A percentile compares a stretch with the other conserved stretches of the same genome.
phyloP scores from a whole-genome alignment of 208 protist genomes.

The Zelonia costaricensis region DNA sequence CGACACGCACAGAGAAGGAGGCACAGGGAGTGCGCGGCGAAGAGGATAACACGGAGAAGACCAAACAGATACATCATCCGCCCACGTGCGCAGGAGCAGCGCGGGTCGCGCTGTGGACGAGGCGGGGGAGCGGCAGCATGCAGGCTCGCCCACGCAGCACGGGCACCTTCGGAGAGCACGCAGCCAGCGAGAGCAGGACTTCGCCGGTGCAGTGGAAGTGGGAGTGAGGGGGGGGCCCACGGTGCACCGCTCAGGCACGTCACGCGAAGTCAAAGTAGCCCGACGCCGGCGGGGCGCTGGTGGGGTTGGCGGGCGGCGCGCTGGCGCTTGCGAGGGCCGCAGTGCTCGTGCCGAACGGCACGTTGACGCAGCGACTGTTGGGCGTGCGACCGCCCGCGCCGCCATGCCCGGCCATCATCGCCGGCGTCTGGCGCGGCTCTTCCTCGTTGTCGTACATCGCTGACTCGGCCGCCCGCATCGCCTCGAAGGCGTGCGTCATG shows the following conservation, averaged over 20 bases:
- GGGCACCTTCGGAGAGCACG: too few species aligned
- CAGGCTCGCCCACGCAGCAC: too few species aligned
- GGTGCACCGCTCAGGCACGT: too few species aligned
- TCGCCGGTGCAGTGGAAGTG: too few species aligned
- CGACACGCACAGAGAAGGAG: too few species aligned
- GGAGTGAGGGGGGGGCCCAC: slow-evolving; percentile 1
- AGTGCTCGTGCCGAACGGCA: slow-evolving; percentile 21
- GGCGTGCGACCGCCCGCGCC: slow-evolving; percentile 25
- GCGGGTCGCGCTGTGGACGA: too few species aligned
- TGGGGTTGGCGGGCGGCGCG: background rate
- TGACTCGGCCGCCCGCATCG: slow-evolving; percentile 46
- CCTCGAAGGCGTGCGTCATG: slow-evolving; percentile 62
- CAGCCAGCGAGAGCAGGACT: too few species aligned
- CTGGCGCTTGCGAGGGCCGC: slow-evolving; percentile 2
- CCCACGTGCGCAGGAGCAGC: too few species aligned
- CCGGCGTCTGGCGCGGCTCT: background rate
- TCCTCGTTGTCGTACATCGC: slow-evolving; percentile 22
- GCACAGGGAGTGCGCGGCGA: too few species aligned
- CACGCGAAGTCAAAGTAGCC: slow-evolving; percentile 30
- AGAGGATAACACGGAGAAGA: too few species aligned
- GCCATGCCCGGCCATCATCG: background rate
- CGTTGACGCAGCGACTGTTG: slow-evolving; percentile 30
- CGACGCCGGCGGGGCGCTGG: slow-evolving; percentile 4
- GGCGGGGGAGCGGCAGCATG: too few species aligned
- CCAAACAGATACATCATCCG: too few species aligned